Conservation (phyloP, 129 eudicot genomes). For the Lactuca saligna region DNA sequence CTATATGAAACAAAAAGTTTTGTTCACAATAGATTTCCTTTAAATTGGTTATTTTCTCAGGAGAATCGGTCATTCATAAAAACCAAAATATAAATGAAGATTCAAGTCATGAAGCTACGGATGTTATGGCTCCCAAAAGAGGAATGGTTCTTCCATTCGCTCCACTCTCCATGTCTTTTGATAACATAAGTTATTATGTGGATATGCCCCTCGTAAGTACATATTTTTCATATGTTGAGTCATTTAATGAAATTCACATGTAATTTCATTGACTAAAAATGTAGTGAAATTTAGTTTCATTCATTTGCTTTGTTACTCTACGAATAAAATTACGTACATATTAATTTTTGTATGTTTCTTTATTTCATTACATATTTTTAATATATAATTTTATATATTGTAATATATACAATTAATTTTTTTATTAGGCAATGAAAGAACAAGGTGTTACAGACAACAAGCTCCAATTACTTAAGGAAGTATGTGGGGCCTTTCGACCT, state of each 20-base stretch:
- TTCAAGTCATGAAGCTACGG: conserved; percentile 16
- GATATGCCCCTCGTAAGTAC: conserved; percentile 56
- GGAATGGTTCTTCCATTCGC: conserved; percentile 64
- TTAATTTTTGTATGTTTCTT: no score
- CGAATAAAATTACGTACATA: no score
- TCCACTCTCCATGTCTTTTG: conserved; percentile 59
- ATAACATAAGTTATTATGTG: conserved; percentile 45
- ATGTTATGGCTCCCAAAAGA: conserved; percentile 32
- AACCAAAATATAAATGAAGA: conserved; percentile 29
- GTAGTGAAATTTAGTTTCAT: neutral
- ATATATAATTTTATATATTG: no score
- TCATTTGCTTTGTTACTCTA: neutral
- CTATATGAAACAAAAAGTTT: neutral
- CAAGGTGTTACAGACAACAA: conserved; percentile 33
- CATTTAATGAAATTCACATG: no score
- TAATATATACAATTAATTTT: no score
- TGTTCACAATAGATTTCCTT: neutral
- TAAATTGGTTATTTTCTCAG: conserved; percentile 9
- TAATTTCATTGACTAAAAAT: no score
- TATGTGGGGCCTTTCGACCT: conserved; percentile 49
- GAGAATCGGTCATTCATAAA: conserved; percentile 5
- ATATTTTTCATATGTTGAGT: neutral
- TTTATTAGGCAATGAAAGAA: conserved; percentile 35
- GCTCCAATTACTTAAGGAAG: conserved; percentile 38
- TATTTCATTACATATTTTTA: no score